Evolutionary conservation across 75 land plant species (phyloP).

Genomic region (Pinus taeda): DNA sequence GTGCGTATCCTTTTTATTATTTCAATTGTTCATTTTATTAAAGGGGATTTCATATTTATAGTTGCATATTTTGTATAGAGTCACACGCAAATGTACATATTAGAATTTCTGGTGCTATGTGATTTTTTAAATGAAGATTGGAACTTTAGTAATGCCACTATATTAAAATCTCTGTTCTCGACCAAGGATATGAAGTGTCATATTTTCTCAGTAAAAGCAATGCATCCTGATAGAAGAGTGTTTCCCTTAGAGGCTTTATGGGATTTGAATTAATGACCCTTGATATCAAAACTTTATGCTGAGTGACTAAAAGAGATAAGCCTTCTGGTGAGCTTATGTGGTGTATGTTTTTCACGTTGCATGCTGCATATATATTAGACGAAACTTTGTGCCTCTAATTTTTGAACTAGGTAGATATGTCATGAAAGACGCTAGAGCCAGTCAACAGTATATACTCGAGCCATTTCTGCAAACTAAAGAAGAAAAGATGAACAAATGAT

Average conservation of each 20-base stretch:
- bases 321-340: background rate
- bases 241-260: background rate
- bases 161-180: background rate
- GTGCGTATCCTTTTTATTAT: slow-evolving; percentile 74
- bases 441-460: background rate
- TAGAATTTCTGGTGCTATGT: too few relatives aligned
- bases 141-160: background rate
- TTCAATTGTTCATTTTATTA: background rate
- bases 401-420: background rate
- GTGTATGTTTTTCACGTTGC: too few relatives aligned
- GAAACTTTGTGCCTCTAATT: background rate
- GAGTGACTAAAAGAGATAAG: background rate
- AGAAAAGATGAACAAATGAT: too few relatives aligned
- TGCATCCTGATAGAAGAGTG: background rate
- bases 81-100: too few relatives aligned
- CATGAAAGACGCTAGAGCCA: background rate
- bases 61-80: background rate
- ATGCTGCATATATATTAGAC: background rate
- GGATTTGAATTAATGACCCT: background rate
- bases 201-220: background rate
- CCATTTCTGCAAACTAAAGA: too few relatives aligned
- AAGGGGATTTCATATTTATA: background rate
- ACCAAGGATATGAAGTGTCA: background rate
- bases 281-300: background rate
- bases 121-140: background rate